Conservation (phyloP, 1,284 basidiomycete genomes). For the Vanrija humicola region DNA sequence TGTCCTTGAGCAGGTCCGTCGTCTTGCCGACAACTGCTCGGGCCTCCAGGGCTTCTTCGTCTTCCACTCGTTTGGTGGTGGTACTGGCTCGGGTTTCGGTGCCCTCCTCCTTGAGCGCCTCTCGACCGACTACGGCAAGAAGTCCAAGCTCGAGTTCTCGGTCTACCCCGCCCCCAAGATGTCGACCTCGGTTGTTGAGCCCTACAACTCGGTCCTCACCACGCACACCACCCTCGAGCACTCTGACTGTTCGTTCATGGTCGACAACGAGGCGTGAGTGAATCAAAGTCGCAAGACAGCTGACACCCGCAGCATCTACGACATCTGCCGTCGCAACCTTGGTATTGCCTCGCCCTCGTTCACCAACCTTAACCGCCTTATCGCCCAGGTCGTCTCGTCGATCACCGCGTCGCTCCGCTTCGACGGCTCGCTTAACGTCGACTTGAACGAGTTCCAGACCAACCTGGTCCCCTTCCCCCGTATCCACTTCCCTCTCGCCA, state of each 20-base stretch:
- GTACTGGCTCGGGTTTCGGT: slow-evolving; percentile 98
- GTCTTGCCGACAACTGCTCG: slow-evolving; percentile 94
- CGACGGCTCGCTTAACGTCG: slow-evolving; percentile 96
- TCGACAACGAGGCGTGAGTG: slow-evolving; percentile 83
- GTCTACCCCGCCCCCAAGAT: slow-evolving; percentile 94
- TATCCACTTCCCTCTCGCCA: slow-evolving; percentile 97
- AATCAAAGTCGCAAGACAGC: not conserved
- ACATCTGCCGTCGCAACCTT: slow-evolving; percentile 96
- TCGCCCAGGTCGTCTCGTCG: slow-evolving; percentile 96
- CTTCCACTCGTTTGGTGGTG: slow-evolving; percentile 99
- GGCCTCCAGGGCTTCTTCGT: slow-evolving; percentile 99
- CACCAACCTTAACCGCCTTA: slow-evolving; percentile 92
- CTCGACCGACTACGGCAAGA: slow-evolving; percentile 97
- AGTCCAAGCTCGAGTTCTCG: slow-evolving; percentile 98
- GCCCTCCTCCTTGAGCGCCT: slow-evolving; percentile 93
- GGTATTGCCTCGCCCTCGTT: slow-evolving; percentile 83
- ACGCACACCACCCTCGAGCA: slow-evolving; percentile 99
- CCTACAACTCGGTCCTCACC: slow-evolving; percentile 98
- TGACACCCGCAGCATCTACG: slow-evolving; percentile 66
- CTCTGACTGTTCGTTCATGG: slow-evolving; percentile 99
- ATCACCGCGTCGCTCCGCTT: slow-evolving; percentile 96
- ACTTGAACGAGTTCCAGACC: slow-evolving; percentile 98
- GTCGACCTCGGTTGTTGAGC: slow-evolving; percentile 96
- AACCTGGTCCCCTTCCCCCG: slow-evolving; percentile 96
- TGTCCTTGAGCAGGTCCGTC: slow-evolving; percentile 93